phyloP scores from a whole-genome alignment of 2,329 filamentous ascomycete genomes.

The Septoria petroselini region DNA sequence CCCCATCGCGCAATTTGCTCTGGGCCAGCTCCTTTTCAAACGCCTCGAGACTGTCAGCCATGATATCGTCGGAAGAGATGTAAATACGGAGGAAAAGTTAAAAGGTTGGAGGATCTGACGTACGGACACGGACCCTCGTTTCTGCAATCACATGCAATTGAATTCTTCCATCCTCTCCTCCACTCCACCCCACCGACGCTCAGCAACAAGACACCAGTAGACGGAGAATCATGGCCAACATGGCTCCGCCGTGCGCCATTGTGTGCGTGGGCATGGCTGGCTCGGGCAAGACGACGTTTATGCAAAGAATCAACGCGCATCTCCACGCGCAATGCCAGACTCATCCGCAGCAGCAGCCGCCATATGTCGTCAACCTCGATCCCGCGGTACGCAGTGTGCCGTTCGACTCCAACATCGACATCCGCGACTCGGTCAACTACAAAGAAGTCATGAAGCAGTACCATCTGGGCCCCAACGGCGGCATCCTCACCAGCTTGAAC shows the following conservation, averaged over 20 bases:
- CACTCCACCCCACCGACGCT: too few relatives aligned
- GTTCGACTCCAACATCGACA: slow-evolving; percentile 97
- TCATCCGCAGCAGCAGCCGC: slow-evolving; percentile 62
- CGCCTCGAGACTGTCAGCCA: slow-evolving; percentile 60
- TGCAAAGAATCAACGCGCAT: slow-evolving; percentile 95
- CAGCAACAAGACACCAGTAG: neutral
- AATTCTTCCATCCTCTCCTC: too few relatives aligned
- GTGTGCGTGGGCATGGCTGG: slow-evolving; percentile 98
- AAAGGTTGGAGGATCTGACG: too few relatives aligned
- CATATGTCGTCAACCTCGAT: slow-evolving; percentile 96
- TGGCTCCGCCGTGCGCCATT: slow-evolving; percentile 65
- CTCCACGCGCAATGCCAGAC: slow-evolving; percentile 59
- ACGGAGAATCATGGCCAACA: neutral
- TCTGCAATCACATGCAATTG: too few relatives aligned
- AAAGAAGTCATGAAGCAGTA: slow-evolving; percentile 99
- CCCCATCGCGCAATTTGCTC: slow-evolving; percentile 51
- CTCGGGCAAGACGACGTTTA: slow-evolving; percentile 99
- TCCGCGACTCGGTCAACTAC: slow-evolving; percentile 98
- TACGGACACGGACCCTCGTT: too few relatives aligned
- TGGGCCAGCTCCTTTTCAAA: slow-evolving; percentile 75
- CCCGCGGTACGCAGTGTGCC: slow-evolving; percentile 90
- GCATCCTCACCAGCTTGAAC: slow-evolving; percentile 90
- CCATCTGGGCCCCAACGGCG: slow-evolving; percentile 94
- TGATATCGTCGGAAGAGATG: too few relatives aligned
- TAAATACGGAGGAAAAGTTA: too few relatives aligned